Evolutionary conservation across 306 rosid genomes (phyloP).

Genomic region (Herpetospermum pedunculosum): DNA sequence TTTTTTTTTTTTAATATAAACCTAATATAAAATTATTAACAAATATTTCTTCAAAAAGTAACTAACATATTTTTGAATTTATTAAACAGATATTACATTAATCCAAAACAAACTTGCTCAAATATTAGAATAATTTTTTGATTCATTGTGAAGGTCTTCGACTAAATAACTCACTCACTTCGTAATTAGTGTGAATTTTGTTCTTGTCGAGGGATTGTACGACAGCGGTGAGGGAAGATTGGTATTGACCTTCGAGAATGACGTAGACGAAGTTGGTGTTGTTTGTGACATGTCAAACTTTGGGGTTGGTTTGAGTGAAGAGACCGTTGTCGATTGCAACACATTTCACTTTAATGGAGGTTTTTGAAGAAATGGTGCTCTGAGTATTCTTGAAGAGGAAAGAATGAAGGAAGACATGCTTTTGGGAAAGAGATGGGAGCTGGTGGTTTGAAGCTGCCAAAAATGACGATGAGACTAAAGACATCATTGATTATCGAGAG

Average conservation of each 20-base stretch:
- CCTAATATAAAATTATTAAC: no score
- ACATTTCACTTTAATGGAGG: slow-evolving; percentile 53
- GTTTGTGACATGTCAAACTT: slow-evolving; percentile 81
- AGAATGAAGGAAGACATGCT: slow-evolving; percentile 73
- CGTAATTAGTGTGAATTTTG: slow-evolving; percentile 41
- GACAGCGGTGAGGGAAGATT: slow-evolving; percentile 75
- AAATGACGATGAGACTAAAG: slow-evolving; percentile 54
- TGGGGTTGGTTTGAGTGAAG: slow-evolving; percentile 84
- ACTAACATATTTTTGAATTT: no score
- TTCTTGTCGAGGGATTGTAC: slow-evolving; percentile 51
- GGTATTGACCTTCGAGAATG: slow-evolving; percentile 94
- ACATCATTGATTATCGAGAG: no score
- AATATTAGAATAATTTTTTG: no score
- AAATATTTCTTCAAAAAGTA: no score
- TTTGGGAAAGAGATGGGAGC: slow-evolving; percentile 52
- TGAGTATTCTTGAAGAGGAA: slow-evolving; percentile 56
- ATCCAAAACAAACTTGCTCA: no score
- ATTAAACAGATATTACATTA: no score
- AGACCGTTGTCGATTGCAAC: slow-evolving; percentile 79
- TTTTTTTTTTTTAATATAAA: no score
- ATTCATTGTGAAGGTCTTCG: slow-evolving; percentile 69
- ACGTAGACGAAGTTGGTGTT: slow-evolving; percentile 67
- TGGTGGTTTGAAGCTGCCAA: slow-evolving; percentile 48
- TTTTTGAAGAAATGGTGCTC: slow-evolving; percentile 10
- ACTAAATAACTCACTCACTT: slow-evolving; percentile 90